Conservation (phyloP, 2,329 filamentous ascomycete genomes). For the Hymenoscyphus linearis region DNA sequence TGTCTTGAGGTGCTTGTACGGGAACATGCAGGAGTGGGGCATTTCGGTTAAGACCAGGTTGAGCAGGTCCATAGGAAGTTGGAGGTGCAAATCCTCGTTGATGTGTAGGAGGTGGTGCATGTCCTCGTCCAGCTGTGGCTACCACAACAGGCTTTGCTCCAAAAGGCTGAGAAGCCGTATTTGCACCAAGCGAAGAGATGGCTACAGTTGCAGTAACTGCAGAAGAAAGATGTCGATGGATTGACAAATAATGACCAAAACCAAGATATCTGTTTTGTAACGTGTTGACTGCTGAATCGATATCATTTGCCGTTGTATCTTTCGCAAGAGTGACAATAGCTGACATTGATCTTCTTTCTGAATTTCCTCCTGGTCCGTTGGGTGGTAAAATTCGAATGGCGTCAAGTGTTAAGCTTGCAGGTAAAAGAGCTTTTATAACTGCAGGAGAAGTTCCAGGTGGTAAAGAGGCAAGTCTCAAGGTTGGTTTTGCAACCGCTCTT, state of each 20-base stretch:
- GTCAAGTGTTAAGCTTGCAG: slow-evolving; percentile 60
- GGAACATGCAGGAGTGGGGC: slow-evolving; percentile 57
- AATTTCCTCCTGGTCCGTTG: slow-evolving; percentile 41
- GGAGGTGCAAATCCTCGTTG: slow-evolving; percentile 71
- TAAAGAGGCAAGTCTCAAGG: slow-evolving; percentile 54
- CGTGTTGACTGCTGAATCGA: slow-evolving; percentile 71
- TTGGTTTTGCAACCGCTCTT: slow-evolving; percentile 53
- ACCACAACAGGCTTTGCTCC: slow-evolving; percentile 62
- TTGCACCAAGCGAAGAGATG: slow-evolving; percentile 35
- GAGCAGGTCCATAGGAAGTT: slow-evolving; percentile 52
- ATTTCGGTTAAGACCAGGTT: slow-evolving; percentile 32
- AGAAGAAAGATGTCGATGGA: slow-evolving; percentile 80
- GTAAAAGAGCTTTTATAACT: slow-evolving; percentile 54
- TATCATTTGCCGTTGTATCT: slow-evolving; percentile 76
- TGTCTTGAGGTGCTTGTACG: slow-evolving; percentile 69
- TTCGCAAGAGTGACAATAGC: slow-evolving; percentile 78
- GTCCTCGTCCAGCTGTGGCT: slow-evolving; percentile 40
- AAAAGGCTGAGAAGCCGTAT: slow-evolving; percentile 59
- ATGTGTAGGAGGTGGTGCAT: slow-evolving; percentile 41
- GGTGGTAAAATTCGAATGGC: slow-evolving; percentile 65
- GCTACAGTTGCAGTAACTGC: slow-evolving; percentile 52
- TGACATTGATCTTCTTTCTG: slow-evolving; percentile 65
- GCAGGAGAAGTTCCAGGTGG: slow-evolving; percentile 56
- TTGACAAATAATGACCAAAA: slow-evolving; percentile 72
- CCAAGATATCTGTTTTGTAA: slow-evolving; percentile 83